These are phyloP conservation scores for Phytopythium litorale DNA, from an alignment of 352 stramenopile species.

Conservation along the genomic window DNA sequence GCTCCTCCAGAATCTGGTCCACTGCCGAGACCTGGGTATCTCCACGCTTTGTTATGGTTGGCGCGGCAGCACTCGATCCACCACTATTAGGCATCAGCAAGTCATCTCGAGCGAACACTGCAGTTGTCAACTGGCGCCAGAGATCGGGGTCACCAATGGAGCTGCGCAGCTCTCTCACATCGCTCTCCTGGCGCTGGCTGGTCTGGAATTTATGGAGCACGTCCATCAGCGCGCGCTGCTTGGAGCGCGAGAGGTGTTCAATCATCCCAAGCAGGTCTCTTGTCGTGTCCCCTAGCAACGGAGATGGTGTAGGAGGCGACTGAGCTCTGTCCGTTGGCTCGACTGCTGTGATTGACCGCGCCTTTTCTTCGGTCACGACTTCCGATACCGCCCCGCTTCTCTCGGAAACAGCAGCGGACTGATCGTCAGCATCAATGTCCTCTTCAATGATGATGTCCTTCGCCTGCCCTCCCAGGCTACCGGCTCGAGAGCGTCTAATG, in stretches of 20 bases:
- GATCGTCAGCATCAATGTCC: not conserved
- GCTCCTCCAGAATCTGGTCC: slow-evolving; percentile 51
- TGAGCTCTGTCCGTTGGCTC: not conserved
- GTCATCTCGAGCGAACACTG: slow-evolving; percentile 12
- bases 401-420: not conserved
- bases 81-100: not conserved
- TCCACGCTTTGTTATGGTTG: not conserved
- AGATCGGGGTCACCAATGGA: slow-evolving; percentile 72
- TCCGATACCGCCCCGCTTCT: not conserved
- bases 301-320: not conserved
- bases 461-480: not conserved
- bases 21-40: slow-evolving; percentile 5
- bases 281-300: slow-evolving; percentile 42
- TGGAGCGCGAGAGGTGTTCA: slow-evolving; percentile 60
- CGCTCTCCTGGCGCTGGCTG: slow-evolving; percentile 43
- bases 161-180: slow-evolving; percentile 44
- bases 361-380: not conserved
- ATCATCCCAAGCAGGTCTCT: slow-evolving; percentile 62
- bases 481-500: not conserved
- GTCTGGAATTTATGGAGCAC: slow-evolving; percentile 61
- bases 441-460: slow-evolving; percentile 26
- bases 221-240: slow-evolving; percentile 56
- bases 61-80: not conserved
- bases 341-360: not conserved
- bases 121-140: slow-evolving; percentile 64